Evolutionary conservation across 768 basidiomycete genomes (phyloP).

Genomic region (Baorangia bicolor): DNA sequence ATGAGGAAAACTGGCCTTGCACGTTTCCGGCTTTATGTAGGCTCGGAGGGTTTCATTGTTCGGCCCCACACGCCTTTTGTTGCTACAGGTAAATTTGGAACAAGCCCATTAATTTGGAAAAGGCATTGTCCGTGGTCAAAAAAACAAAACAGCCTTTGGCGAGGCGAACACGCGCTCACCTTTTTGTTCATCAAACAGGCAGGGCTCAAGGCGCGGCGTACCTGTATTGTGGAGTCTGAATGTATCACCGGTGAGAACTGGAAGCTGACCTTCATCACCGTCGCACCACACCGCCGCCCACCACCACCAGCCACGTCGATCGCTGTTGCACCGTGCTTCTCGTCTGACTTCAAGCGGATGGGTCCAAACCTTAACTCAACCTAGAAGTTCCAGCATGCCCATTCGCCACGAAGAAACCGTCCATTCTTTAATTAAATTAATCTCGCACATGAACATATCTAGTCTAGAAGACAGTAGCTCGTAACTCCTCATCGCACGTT

Average conservation of each 20-base stretch:
- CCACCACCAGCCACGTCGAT: background rate
- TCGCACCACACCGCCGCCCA: conserved; percentile 1
- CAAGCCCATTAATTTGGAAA: background rate
- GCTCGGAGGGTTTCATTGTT: conserved; percentile 6
- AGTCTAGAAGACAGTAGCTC: background rate
- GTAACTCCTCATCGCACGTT: conserved; percentile 2
- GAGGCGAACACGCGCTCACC: background rate
- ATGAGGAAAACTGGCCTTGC: background rate
- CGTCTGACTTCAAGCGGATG: background rate
- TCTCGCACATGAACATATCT: background rate
- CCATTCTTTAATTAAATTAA: background rate
- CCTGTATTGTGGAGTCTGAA: background rate
- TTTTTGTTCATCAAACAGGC: background rate
- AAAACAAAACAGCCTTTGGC: background rate
- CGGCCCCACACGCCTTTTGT: conserved; percentile 5
- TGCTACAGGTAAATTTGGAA: conserved; percentile 9
- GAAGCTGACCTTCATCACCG: conserved; percentile 11
- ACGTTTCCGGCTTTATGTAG: conserved; percentile 13
- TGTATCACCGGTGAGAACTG: background rate
- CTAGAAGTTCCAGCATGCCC: background rate
- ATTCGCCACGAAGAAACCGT: background rate
- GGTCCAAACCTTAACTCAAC: background rate
- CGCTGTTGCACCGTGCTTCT: background rate
- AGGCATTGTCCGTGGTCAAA: background rate
- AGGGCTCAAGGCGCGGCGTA: background rate